These are phyloP conservation scores for Lactuca saligna DNA, from an alignment of 129 eudicot species.

Conservation along the genomic window DNA sequence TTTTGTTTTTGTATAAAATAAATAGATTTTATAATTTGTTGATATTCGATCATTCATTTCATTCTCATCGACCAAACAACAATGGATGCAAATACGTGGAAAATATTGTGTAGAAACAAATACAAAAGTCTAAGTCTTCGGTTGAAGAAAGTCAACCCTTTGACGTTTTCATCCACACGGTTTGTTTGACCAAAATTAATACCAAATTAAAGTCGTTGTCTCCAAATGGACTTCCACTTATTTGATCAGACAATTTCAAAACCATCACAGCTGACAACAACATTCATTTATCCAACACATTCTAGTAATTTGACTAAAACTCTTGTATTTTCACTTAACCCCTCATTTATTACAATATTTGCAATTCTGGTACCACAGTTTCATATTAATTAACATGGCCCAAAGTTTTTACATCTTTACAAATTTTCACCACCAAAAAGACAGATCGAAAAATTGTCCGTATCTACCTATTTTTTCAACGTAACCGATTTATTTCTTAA, in stretches of 20 bases:
- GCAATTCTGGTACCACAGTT: conserved; percentile 21
- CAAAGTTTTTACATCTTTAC: conserved; percentile 24
- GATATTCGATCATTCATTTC: not conserved
- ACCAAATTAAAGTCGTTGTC: conserved; percentile 18
- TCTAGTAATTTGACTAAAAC: conserved; percentile 14
- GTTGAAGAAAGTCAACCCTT: not conserved
- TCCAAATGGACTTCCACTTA: not conserved
- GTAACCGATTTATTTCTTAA: conserved; percentile 13
- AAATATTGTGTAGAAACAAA: too few relatives aligned
- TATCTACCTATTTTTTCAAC: conserved; percentile 30
- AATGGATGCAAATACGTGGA: not conserved
- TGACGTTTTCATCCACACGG: conserved; percentile 17
- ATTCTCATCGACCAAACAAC: not conserved
- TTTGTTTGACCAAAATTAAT: conserved; percentile 20
- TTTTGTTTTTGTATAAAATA: too few relatives aligned
- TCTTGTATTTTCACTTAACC: not conserved
- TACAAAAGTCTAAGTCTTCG: not conserved
- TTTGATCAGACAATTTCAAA: conserved; percentile 24
- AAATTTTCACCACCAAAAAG: conserved; percentile 20
- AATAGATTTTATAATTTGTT: too few relatives aligned
- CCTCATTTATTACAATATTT: conserved; percentile 22
- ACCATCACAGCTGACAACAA: conserved; percentile 10
- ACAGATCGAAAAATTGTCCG: conserved; percentile 16
- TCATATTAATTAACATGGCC: conserved; percentile 17
- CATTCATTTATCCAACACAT: conserved; percentile 12